phyloP scores from a whole-genome alignment of 2,329 filamentous ascomycete genomes.

The Dactylonectria macrodidyma region DNA sequence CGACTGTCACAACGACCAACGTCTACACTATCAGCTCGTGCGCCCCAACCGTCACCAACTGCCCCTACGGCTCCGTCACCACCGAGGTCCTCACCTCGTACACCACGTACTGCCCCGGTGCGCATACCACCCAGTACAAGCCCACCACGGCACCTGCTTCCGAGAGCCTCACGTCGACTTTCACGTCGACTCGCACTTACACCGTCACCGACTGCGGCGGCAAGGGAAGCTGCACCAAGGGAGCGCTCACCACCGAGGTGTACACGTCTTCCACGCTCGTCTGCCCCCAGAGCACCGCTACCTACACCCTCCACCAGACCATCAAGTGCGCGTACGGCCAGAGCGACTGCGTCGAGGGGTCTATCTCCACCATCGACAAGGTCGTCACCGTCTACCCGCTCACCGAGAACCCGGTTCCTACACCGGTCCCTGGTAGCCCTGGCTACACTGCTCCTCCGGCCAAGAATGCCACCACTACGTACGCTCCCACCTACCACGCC shows the following conservation, averaged over 20 bases:
- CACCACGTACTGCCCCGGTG: slow-evolving; percentile 57
- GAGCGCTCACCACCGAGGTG: slow-evolving; percentile 42
- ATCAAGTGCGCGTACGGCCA: slow-evolving; percentile 48
- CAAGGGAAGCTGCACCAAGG: slow-evolving; percentile 52
- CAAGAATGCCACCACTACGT: slow-evolving; percentile 33
- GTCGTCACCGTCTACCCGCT: slow-evolving; percentile 47
- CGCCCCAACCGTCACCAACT: slow-evolving; percentile 46
- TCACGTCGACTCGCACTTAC: slow-evolving; percentile 68
- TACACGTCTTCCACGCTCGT: slow-evolving; percentile 41
- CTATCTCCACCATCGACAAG: slow-evolving; percentile 41
- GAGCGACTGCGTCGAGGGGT: slow-evolving; percentile 46
- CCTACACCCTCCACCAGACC: slow-evolving; percentile 49
- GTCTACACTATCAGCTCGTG: slow-evolving; percentile 53
- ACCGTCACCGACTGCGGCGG: slow-evolving; percentile 72
- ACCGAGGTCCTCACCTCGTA: slow-evolving; percentile 47
- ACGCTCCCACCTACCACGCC: slow-evolving; percentile 31
- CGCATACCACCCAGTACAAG: neutral
- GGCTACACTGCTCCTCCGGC: slow-evolving; percentile 40
- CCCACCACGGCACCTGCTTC: slow-evolving; percentile 30
- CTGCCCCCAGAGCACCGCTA: slow-evolving; percentile 45
- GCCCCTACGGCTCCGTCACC: slow-evolving; percentile 49
- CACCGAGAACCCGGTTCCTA: slow-evolving; percentile 43
- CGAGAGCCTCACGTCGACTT: slow-evolving; percentile 52
- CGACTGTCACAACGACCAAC: slow-evolving; percentile 46
- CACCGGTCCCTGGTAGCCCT: slow-evolving; percentile 47